phyloP scores from a whole-genome alignment of 371 early-diverging fungal genomes.

The Rhizopus delemar region DNA sequence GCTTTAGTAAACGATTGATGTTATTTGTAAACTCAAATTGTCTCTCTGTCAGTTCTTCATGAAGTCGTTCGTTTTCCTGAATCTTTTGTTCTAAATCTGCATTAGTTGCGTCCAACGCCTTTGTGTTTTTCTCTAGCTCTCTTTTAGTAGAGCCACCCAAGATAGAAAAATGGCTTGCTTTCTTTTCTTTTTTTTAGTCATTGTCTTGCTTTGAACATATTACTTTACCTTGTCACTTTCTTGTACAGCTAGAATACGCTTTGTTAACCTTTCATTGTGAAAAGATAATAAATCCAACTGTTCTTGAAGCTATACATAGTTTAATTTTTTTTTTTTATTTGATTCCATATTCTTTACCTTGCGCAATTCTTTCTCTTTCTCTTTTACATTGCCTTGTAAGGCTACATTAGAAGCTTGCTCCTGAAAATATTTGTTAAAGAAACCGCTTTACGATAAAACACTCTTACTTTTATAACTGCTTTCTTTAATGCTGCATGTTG shows the following conservation, averaged over 20 bases:
- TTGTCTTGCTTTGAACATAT: background rate
- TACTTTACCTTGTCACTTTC: conserved; percentile 42
- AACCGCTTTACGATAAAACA: background rate
- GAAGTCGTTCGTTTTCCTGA: conserved; percentile 56
- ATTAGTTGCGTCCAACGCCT: conserved; percentile 51
- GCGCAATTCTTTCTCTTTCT: conserved; percentile 68
- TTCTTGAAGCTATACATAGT: conserved; percentile 44
- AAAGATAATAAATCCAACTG: conserved; percentile 65
- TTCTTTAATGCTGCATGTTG: conserved; percentile 66
- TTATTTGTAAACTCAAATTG: conserved; percentile 34
- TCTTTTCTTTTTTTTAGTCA: conserved; percentile 17
- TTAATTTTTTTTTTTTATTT: background rate
- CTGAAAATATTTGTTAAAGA: conserved; percentile 23
- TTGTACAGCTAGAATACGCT: conserved; percentile 65
- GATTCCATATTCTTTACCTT: conserved; percentile 37
- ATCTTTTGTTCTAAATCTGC: conserved; percentile 56
- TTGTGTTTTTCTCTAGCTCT: conserved; percentile 55
- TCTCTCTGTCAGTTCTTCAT: conserved; percentile 1
- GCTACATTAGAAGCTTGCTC: conserved; percentile 61
- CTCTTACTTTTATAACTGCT: conserved; percentile 59
- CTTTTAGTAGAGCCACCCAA: conserved; percentile 57
- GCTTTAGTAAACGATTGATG: conserved; percentile 26
- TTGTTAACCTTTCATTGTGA: conserved; percentile 68
- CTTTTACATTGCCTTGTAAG: conserved; percentile 62
- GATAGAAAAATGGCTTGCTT: conserved; percentile 43